Conservation (phyloP, 2,329 filamentous ascomycete genomes). For the Chaetothyriales sp. region DNA sequence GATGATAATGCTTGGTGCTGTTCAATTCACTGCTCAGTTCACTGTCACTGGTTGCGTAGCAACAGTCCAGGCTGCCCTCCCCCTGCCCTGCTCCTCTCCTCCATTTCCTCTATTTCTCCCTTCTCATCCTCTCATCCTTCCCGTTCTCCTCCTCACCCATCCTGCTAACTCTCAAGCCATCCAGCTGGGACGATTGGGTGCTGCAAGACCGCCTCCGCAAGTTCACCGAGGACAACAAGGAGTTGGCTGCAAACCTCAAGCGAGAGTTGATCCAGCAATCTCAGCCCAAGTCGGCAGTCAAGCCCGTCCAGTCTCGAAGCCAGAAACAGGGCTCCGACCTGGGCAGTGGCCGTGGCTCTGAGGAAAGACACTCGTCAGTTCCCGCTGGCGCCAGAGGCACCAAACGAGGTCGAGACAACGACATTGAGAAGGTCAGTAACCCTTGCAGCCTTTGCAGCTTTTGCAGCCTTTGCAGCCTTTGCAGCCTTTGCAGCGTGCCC, state of each 20-base stretch:
- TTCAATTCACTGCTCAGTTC: constrained; percentile 2
- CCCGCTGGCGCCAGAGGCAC: constrained; percentile 30
- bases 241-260: constrained; percentile 49
- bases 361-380: constrained; percentile 30
- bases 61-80: not conserved
- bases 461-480: too few species aligned
- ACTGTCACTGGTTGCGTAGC: not conserved
- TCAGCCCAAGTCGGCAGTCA: constrained; percentile 14
- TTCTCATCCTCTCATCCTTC: too few species aligned
- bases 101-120: not conserved
- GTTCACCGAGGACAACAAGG: constrained; percentile 86
- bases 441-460: not conserved
- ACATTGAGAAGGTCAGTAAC: constrained; percentile 31
- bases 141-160: not conserved
- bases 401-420: constrained; percentile 31
- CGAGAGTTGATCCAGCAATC: constrained; percentile 25
- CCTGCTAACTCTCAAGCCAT: not conserved
- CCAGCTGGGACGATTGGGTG: constrained; percentile 95
- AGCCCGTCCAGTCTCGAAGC: constrained; percentile 18
- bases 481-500: constrained; percentile 5
- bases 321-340: constrained; percentile 25
- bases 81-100: not conserved
- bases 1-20: too few species aligned
- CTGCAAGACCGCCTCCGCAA: constrained; percentile 84
- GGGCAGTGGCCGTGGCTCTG: constrained; percentile 29